Percentiles rank a stretch among this genome's conserved stretches.
phyloP scores from a whole-genome alignment of 2,329 filamentous ascomycete genomes.

The Hortaea werneckii region DNA sequence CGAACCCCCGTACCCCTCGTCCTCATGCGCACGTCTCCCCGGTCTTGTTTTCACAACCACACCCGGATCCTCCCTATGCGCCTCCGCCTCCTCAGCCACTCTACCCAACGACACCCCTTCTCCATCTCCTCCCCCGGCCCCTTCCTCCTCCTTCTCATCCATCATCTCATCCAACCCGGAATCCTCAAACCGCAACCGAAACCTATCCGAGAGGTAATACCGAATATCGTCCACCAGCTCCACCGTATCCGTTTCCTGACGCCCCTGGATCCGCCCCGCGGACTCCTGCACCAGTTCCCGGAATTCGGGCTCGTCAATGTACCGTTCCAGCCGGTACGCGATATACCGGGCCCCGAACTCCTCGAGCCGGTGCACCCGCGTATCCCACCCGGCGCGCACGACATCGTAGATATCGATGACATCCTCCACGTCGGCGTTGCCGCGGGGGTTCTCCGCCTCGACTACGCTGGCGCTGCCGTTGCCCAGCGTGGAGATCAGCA shows the following conservation, averaged over 20 bases:
- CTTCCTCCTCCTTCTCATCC: slow-evolving; percentile 37
- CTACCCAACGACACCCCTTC: slow-evolving; percentile 10
- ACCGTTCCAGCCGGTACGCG: slow-evolving; percentile 75
- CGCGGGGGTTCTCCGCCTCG: slow-evolving; percentile 36
- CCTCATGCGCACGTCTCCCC: slow-evolving; percentile 9
- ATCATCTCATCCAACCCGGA: slow-evolving; percentile 74
- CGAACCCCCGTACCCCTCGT: slow-evolving; percentile 18
- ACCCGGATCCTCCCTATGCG: slow-evolving; percentile 9
- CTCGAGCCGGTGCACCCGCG: slow-evolving; percentile 77
- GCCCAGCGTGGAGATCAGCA: slow-evolving; percentile 80
- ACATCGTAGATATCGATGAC: slow-evolving; percentile 88
- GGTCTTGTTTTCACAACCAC: neutral
- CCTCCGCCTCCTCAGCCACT: slow-evolving; percentile 10
- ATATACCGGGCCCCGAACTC: slow-evolving; percentile 87
- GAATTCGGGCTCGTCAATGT: slow-evolving; percentile 82
- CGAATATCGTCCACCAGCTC: slow-evolving; percentile 92
- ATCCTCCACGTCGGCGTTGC: slow-evolving; percentile 45
- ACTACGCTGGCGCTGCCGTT: slow-evolving; percentile 51
- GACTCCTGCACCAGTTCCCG: slow-evolving; percentile 77
- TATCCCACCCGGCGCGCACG: slow-evolving; percentile 82
- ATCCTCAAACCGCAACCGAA: slow-evolving; percentile 82
- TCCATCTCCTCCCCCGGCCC: neutral
- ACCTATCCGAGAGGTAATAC: slow-evolving; percentile 82
- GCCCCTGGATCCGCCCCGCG: slow-evolving; percentile 60
- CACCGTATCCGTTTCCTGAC: slow-evolving; percentile 92